Evolutionary conservation across 208 protist species (phyloP).

Genomic region (Acanthamoeba quina): DNA sequence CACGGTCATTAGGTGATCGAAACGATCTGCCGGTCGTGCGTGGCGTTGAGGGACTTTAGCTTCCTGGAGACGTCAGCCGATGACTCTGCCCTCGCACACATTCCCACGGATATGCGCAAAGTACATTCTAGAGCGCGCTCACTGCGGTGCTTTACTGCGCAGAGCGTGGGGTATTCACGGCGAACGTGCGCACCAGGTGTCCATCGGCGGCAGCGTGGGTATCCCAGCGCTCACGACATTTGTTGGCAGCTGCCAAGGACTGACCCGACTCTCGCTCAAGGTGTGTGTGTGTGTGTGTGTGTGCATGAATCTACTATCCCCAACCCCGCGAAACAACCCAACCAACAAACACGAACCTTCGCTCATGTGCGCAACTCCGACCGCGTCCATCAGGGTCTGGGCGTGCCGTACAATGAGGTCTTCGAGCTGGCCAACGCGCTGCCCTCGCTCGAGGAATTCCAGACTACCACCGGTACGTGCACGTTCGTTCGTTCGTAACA

Average conservation of each 20-base stretch:
- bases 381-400: neutral
- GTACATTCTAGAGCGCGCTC: no score
- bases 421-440: neutral
- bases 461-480: neutral
- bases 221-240: neutral
- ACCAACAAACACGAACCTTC: no score
- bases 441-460: neutral
- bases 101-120: neutral
- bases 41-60: neutral
- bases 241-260: neutral
- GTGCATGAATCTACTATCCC: no score
- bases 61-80: neutral
- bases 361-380: no score
- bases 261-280: constrained; percentile 9
- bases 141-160: no score
- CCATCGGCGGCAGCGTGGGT: neutral
- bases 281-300: no score
- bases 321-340: no score
- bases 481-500: no score
- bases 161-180: no score
- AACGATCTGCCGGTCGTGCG: neutral
- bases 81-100: neutral
- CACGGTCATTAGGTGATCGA: neutral
- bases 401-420: neutral
- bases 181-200: no score